phyloP scores from a whole-genome alignment of 1,284 basidiomycete species.

The Marasmius oreades region DNA sequence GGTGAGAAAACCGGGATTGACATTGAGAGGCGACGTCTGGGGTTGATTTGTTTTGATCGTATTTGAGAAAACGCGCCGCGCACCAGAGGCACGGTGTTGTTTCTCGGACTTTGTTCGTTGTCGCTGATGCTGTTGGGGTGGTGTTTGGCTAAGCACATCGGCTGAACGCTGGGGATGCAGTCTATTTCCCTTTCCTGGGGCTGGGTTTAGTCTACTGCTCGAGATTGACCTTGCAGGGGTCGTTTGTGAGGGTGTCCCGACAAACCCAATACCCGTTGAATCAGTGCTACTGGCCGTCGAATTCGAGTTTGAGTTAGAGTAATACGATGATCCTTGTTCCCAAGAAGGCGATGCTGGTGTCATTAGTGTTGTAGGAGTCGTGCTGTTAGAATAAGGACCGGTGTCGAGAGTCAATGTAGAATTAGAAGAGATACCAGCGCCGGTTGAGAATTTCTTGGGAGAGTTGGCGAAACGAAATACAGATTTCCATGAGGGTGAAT shows the following conservation, averaged over 20 bases:
- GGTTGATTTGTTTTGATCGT: slow-evolving; percentile 11
- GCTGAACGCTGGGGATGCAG: slow-evolving; percentile 8
- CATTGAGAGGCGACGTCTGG: not conserved
- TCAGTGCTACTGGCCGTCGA: slow-evolving; percentile 67
- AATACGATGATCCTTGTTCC: slow-evolving; percentile 65
- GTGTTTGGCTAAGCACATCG: slow-evolving; percentile 22
- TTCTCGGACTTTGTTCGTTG: slow-evolving; percentile 58
- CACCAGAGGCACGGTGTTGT: slow-evolving; percentile 30
- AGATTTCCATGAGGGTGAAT: slow-evolving; percentile 47
- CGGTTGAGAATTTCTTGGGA: slow-evolving; percentile 44
- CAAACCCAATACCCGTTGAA: slow-evolving; percentile 15
- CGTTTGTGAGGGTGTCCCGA: not conserved
- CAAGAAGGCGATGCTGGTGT: slow-evolving; percentile 46
- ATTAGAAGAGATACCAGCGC: slow-evolving; percentile 18
- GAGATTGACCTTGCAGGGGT: not conserved
- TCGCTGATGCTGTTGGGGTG: slow-evolving; percentile 32
- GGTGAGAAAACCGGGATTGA: slow-evolving; percentile 29
- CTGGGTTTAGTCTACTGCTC: not conserved
- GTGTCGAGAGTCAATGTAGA: slow-evolving; percentile 32
- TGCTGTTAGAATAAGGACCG: slow-evolving; percentile 3
- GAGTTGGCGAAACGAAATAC: slow-evolving; percentile 55
- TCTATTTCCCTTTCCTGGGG: not conserved
- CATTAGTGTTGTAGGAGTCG: slow-evolving; percentile 40
- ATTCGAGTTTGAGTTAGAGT: slow-evolving; percentile 50
- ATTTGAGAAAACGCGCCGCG: slow-evolving; percentile 20